Conservation (phyloP, 2,329 filamentous ascomycete genomes). For the Pyrenophora teres region DNA sequence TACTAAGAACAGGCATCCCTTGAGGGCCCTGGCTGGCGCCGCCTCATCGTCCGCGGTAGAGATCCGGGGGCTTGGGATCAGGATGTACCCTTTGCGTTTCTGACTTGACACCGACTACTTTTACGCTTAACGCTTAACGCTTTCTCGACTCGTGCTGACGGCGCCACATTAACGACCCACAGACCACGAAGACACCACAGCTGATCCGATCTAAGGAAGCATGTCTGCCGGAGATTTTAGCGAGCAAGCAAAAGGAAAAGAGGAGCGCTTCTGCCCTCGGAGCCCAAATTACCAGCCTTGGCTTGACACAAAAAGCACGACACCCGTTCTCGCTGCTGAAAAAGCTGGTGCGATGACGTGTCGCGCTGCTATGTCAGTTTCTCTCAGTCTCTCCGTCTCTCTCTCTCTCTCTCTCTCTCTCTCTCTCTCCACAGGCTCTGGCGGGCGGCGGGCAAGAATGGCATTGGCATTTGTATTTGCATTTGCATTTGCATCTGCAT, state of each 20-base stretch:
- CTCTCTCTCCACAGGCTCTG: background rate
- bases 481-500: too few relatives aligned
- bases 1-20: conserved; percentile 42
- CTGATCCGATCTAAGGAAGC: conserved; percentile 39
- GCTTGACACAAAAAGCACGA: conserved; percentile 40
- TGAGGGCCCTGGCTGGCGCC: conserved; percentile 28
- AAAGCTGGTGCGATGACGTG: conserved; percentile 38
- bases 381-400: too few relatives aligned
- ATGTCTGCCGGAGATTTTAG: conserved; percentile 37
- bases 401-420: too few relatives aligned
- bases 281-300: conserved; percentile 32
- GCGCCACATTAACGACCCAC: conserved; percentile 45
- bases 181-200: conserved; percentile 37
- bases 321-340: conserved; percentile 16
- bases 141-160: conserved; percentile 43
- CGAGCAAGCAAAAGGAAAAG: conserved; percentile 35
- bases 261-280: conserved; percentile 15
- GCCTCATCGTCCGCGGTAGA: conserved; percentile 42
- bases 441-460: background rate
- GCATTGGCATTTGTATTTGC: too few relatives aligned
- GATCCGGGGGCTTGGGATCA: conserved; percentile 43
- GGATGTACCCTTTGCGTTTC: conserved; percentile 37
- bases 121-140: conserved; percentile 37
- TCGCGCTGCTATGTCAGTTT: conserved; percentile 32
- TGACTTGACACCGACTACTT: conserved; percentile 39